Evolutionary conservation across 1,284 basidiomycete species (phyloP), one percentile per base, ranked within the genome.

Genomic region (Rugosomyces carneus): DNA sequence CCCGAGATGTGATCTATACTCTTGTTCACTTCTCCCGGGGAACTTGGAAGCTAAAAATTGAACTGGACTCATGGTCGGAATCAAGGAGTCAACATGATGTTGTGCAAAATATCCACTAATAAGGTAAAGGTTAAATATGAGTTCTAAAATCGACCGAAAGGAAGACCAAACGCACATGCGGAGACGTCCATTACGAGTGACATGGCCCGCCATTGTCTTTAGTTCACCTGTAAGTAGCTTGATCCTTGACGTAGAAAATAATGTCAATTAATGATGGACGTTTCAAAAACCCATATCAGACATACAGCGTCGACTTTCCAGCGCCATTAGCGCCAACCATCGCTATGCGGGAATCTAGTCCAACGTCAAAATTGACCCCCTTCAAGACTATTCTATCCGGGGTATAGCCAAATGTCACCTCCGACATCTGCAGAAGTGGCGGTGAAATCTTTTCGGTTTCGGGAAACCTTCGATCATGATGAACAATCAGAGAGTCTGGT

Each of bases 21-120:
- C 96, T 63, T 98, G 95, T 65, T 98, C 96, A 4, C 82, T 91
- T 68, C 88, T 89, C 1, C 96, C 96, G 0, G 96, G 96, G 72
- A 90, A 97, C 59, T 81, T 89, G 34, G 83, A 81, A 15, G 91
- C 89, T 23, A 99, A 71, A 73, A 97, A 98, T 56, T 90, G 86
- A 6, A 99, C 96, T 0, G 94, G 89, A 10, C 83, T 86, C 76
- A 95, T 80, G 3, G 75, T 78, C 0, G 93, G 81, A 48, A 86
- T 81, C 47, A 99, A 78, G 42, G 89, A 88, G 65, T 99, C 96
- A 43, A 99, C 88, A 63, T 99, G 96, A 66, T 99, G 96, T 62
- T 99, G 96, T 11, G 93, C 90, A 65, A 97, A 97, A 72, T 97
- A 95, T 24, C 87, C 89, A 50, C 82, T 89, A 59, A 20, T 40